Percentiles rank a stretch among this genome's conserved stretches.
phyloP scores from a whole-genome alignment of 2,329 filamentous ascomycete genomes.

The Falciphora oryzae region DNA sequence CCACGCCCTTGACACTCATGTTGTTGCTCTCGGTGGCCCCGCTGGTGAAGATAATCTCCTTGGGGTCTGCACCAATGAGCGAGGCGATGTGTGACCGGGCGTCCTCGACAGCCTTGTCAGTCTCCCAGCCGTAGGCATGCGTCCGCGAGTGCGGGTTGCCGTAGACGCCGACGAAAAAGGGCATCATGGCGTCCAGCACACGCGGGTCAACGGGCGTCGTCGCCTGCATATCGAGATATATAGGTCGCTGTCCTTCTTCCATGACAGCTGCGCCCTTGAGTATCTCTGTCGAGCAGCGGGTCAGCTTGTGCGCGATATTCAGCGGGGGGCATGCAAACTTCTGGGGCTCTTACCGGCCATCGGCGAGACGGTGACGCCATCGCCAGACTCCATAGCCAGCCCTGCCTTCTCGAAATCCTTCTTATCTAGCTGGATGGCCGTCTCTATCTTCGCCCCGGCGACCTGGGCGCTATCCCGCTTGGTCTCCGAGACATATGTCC shows the following conservation, averaged over 20 bases:
- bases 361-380: conserved; percentile 69
- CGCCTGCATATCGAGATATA: conserved; percentile 98
- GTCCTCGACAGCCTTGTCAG: conserved; percentile 85
- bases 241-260: conserved; percentile 87
- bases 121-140: conserved; percentile 98
- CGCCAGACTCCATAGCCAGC: conserved; percentile 42
- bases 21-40: conserved; percentile 99
- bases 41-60: conserved; percentile 98
- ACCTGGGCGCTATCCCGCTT: conserved; percentile 76
- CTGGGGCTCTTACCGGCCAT: conserved; percentile 49
- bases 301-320: conserved; percentile 21
- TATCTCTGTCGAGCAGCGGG: conserved; percentile 46
- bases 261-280: conserved; percentile 88
- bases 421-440: conserved; percentile 80
- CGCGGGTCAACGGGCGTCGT: conserved; percentile 93
- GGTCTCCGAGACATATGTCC: conserved; percentile 79
- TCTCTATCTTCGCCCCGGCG: conserved; percentile 74
- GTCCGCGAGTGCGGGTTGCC: conserved; percentile 97
- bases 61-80: conserved; percentile 88
- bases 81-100: conserved; percentile 77
- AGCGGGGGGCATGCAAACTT: conserved; percentile 8
- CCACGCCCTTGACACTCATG: conserved; percentile 98
- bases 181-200: conserved; percentile 94
- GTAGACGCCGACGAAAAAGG: conserved; percentile 87
- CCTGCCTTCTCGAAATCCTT: conserved; percentile 63